Percentiles rank a stretch among this genome's conserved stretches.
Evolutionary conservation across 129 eudicot genomes (phyloP).

Genomic region (Sambucus nigra): DNA sequence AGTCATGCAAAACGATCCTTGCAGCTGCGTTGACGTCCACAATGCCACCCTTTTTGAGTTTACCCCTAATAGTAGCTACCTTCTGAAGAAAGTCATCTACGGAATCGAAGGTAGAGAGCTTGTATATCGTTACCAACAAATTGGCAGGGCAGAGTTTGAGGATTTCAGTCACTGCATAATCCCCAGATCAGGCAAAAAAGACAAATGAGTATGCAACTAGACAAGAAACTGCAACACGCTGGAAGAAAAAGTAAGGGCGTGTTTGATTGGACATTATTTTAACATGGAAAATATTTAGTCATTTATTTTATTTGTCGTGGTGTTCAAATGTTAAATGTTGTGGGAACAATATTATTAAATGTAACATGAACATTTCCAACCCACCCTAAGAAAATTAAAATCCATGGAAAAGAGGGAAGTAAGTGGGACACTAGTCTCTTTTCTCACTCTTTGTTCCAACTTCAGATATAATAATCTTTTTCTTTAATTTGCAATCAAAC

Average conservation of each 20-base stretch:
- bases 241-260: not conserved
- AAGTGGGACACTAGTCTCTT: too few relatives aligned
- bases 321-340: too few relatives aligned
- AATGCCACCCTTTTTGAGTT: slow-evolving; percentile 88
- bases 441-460: too few relatives aligned
- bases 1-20: slow-evolving; percentile 85
- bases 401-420: too few relatives aligned
- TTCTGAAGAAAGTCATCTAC: slow-evolving; percentile 88
- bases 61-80: slow-evolving; percentile 85
- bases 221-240: slow-evolving; percentile 4
- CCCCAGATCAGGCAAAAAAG: not conserved
- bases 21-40: slow-evolving; percentile 87
- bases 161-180: slow-evolving; percentile 81
- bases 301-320: too few relatives aligned
- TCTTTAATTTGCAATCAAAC: too few relatives aligned
- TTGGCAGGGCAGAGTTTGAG: slow-evolving; percentile 77
- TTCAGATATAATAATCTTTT: too few relatives aligned
- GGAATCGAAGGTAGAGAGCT: slow-evolving; percentile 63
- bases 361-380: too few relatives aligned
- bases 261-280: too few relatives aligned
- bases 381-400: too few relatives aligned
- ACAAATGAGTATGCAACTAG: not conserved
- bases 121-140: slow-evolving; percentile 61
- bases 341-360: too few relatives aligned
- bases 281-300: too few relatives aligned